phyloP scores from a whole-genome alignment of 2,329 filamentous ascomycete species.

The Hirsutella minnesotensis region DNA sequence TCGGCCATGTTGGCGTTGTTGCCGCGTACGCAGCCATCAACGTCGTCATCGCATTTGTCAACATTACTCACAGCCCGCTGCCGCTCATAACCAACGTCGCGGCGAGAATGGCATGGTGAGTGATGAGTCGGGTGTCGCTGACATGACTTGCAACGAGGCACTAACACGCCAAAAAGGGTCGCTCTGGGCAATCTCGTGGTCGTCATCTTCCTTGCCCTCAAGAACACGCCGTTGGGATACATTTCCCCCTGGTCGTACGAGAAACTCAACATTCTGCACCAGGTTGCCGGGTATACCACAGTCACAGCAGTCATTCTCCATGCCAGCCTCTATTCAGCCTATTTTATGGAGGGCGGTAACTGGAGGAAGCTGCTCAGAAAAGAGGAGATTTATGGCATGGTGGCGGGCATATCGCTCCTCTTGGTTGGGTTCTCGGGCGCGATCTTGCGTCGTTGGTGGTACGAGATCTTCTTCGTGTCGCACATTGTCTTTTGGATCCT shows the following conservation, averaged over 20 bases:
- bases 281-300: conserved; percentile 37
- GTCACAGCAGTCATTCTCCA: conserved; percentile 35
- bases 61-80: conserved; percentile 19
- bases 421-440: conserved; percentile 29
- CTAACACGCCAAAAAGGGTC: conserved; percentile 19
- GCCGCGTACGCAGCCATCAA: conserved; percentile 21
- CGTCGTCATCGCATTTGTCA: conserved; percentile 18
- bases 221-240: conserved; percentile 45
- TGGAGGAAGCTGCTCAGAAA: conserved; percentile 20
- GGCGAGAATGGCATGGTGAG: conserved; percentile 26
- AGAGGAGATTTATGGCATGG: conserved; percentile 34
- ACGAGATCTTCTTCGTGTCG: conserved; percentile 43
- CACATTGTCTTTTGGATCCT: conserved; percentile 38
- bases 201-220: conserved; percentile 41
- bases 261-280: conserved; percentile 45
- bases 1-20: conserved; percentile 19
- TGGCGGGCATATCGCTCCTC: conserved; percentile 33
- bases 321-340: conserved; percentile 26
- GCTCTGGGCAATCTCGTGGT: conserved; percentile 34
- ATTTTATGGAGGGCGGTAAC: conserved; percentile 21
- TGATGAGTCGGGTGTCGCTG: no score
- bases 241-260: conserved; percentile 46
- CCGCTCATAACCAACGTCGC: conserved; percentile 20
- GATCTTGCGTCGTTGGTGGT: conserved; percentile 32
- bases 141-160: no score